Evolutionary conservation across 2,329 filamentous ascomycete species (phyloP), one percentile per base, ranked within the genome.

Genomic region (Fusarium transvaalense): DNA sequence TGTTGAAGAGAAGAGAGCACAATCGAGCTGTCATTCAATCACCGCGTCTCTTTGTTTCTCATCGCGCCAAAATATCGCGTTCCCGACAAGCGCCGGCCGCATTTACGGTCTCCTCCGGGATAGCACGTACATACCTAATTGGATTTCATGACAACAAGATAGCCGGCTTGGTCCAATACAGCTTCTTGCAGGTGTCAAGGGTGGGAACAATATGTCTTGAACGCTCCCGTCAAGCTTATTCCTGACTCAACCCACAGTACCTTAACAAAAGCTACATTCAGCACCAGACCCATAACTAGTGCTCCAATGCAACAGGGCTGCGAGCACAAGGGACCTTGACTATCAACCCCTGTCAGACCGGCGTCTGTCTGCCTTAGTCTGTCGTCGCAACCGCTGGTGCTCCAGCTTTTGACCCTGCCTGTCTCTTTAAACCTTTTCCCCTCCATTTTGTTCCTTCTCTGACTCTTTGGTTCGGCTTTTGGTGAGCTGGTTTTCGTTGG

Each of bases 361-460:
- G 68, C 68, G 68, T 69, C 70, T 60, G 68, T 61, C 68, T 74
- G 68, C 68, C 71, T 71, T 53, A 71, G 66, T 64, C 68, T 57
- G 51, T 71, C 61, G 69, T 69, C 71, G 66, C 71, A 72, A 64
- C 64, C 71, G 67, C 73, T 66, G 61, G 52, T 74, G 63, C 63
- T 73, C 69, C 68, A 65, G 60, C 67, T 71, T 64, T 59, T 56
- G 66, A 56, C 62, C 71, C 51, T 64, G 56, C 47, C 70, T 69
- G 50, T 50, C 71, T 73, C 77, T 77, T 75, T 77, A 75, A 76
- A 74, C 73, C 74, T 71, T 69, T 71, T 71, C 71, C 73, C 75
- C 76, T 74, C 77, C 75, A 72, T 70, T 68, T 64, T 66, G 43
- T 27, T 47, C 66, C 57, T 56, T 55, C 66, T 67, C 52, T 62